phyloP scores from a whole-genome alignment of 1,139 yeast species.

The Eremothecium cymbalariae region DNA sequence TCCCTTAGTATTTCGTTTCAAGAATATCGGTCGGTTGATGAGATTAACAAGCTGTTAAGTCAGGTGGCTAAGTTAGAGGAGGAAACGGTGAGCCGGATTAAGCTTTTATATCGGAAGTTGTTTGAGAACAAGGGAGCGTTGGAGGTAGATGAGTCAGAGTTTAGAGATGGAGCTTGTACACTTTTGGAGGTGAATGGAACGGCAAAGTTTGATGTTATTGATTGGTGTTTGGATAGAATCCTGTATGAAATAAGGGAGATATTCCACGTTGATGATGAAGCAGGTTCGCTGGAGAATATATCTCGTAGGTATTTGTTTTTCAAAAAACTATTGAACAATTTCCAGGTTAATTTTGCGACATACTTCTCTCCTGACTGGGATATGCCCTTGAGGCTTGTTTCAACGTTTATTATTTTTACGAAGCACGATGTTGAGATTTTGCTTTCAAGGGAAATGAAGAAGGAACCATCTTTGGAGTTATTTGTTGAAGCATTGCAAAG shows the following conservation, averaged over 20 bases:
- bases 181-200: slow-evolving; percentile 57
- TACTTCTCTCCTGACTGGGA: slow-evolving; percentile 70
- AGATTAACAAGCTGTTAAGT: slow-evolving; percentile 62
- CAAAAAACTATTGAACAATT: slow-evolving; percentile 57
- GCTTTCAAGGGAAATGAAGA: slow-evolving; percentile 33
- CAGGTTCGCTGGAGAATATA: slow-evolving; percentile 85
- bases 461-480: slow-evolving; percentile 39
- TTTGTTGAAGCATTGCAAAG: slow-evolving; percentile 54
- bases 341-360: slow-evolving; percentile 43
- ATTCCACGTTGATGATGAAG: slow-evolving; percentile 76
- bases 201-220: slow-evolving; percentile 52
- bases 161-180: slow-evolving; percentile 48
- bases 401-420: slow-evolving; percentile 62
- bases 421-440: slow-evolving; percentile 52
- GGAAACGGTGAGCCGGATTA: slow-evolving; percentile 62
- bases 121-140: slow-evolving; percentile 30
- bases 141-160: slow-evolving; percentile 24
- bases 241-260: slow-evolving; percentile 68
- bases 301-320: slow-evolving; percentile 75
- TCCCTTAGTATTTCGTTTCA: slow-evolving; percentile 65
- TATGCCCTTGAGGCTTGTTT: slow-evolving; percentile 52
- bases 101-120: slow-evolving; percentile 56
- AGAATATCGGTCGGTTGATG: slow-evolving; percentile 76
- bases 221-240: slow-evolving; percentile 67
- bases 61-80: slow-evolving; percentile 57